phyloP scores from a whole-genome alignment of 1,284 basidiomycete genomes.

The Ustilago bromivora region DNA sequence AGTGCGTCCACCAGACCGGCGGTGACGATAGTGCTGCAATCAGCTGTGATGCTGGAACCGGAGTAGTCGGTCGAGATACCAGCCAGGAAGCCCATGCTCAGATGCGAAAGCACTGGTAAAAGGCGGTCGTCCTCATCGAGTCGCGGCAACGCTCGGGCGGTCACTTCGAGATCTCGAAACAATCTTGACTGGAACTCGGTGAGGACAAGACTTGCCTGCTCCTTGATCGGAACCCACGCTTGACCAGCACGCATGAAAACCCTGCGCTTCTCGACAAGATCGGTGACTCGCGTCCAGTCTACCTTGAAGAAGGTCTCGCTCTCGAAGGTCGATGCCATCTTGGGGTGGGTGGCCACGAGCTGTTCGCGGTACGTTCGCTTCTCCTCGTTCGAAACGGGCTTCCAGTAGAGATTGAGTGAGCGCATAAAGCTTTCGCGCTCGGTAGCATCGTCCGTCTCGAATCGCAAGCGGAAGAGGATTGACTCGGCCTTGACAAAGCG shows the following conservation, averaged over 20 bases:
- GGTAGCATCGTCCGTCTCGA: slow-evolving; percentile 76
- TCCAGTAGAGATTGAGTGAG: slow-evolving; percentile 84
- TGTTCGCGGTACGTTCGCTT: slow-evolving; percentile 74
- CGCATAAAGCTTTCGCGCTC: slow-evolving; percentile 82
- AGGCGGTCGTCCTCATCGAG: slow-evolving; percentile 95
- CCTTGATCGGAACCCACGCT: slow-evolving; percentile 87
- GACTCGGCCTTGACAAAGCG: slow-evolving; percentile 92
- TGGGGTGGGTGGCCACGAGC: slow-evolving; percentile 71
- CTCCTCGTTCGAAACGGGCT: slow-evolving; percentile 77
- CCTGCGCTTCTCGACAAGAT: slow-evolving; percentile 86
- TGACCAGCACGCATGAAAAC: slow-evolving; percentile 85
- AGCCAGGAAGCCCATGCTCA: slow-evolving; percentile 92
- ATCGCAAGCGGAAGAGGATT: slow-evolving; percentile 85
- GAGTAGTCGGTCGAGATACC: slow-evolving; percentile 87
- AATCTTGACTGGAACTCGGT: slow-evolving; percentile 85
- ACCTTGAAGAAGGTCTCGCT: slow-evolving; percentile 79
- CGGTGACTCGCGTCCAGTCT: slow-evolving; percentile 90
- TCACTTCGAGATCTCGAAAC: slow-evolving; percentile 86
- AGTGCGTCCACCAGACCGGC: slow-evolving; percentile 95
- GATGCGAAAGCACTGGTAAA: slow-evolving; percentile 88
- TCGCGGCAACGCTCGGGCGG: slow-evolving; percentile 88
- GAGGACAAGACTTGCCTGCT: slow-evolving; percentile 88
- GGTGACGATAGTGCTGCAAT: slow-evolving; percentile 77
- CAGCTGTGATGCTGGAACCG: slow-evolving; percentile 69
- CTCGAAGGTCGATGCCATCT: slow-evolving; percentile 69